Evolutionary conservation across 2,329 filamentous ascomycete genomes (phyloP), one percentile per base, ranked within the genome.

Genomic region (Elsinoe australis): DNA sequence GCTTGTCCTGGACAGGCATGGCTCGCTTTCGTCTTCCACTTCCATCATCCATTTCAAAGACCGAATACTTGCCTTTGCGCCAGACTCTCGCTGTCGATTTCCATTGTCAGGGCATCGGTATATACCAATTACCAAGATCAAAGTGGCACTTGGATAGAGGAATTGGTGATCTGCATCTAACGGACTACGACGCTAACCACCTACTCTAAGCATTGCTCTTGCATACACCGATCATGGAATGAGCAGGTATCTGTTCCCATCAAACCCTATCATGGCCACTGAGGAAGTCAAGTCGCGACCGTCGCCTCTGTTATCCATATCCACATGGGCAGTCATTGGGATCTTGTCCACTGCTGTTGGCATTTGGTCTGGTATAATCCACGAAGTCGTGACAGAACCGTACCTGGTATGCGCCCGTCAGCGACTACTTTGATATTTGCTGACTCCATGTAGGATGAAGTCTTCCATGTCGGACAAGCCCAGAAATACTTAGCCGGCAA

Each of bases 401-500:
- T 82, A 82, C 61, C 71, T 82, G 15, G 73, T 76, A 64, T 56
- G 70, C 62, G 26, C 15, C 12, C n/a, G 2, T 41, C 21, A 33
- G 41, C 28, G 22, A 34, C 12, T 6, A n/a, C 34, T 34, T 15
- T 19, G 26, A 53, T 51, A 38, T 45, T 35, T 59, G 55, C 39
- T 35, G 29, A 26, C 12, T 26, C 14, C 6, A n/a, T 34, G 4
- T 53, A 90, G 85, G 87, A 94, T 62, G 87, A 94, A 61, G 71
- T 87, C 22, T 94, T 92, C 54, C 87, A 98, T 63, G 82, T 95
- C 17, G 86, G 87, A 0, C 92, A 98, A 67, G 88, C 88, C 0
- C 87, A 94, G 59, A 79, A 78, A 22, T 98, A 95, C 64, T 95
- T 89, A 64, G 64, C 76, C 32, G 82, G 83, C 8, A 75, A 76